These are phyloP conservation scores for Rasamsonia emersonii DNA, from an alignment of 2,329 filamentous ascomycete species.

Conservation along the genomic window DNA sequence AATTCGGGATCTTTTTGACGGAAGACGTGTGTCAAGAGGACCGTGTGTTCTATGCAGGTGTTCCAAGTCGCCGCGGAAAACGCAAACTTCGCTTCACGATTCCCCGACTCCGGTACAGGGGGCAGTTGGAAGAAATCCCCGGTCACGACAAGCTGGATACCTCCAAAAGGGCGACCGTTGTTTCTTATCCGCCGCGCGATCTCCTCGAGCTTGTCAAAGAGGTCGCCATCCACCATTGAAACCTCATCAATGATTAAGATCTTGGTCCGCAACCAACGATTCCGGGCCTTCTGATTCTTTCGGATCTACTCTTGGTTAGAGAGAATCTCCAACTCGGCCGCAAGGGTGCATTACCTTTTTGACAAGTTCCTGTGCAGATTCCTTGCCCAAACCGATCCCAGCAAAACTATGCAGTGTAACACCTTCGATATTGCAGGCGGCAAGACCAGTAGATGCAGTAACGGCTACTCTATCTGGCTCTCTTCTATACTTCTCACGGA, in stretches of 20 bases:
- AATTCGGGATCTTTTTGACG: constrained; percentile 88
- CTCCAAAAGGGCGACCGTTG: constrained; percentile 87
- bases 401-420: constrained; percentile 94
- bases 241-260: constrained; percentile 88
- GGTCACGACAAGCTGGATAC: constrained; percentile 90
- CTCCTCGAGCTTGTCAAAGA: constrained; percentile 91
- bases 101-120: constrained; percentile 69
- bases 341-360: constrained; percentile 54
- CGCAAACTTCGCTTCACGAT: constrained; percentile 71
- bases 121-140: constrained; percentile 97
- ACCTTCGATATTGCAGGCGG: constrained; percentile 93
- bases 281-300: constrained; percentile 77
- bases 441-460: constrained; percentile 89
- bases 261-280: constrained; percentile 80
- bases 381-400: constrained; percentile 91
- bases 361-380: constrained; percentile 67
- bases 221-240: constrained; percentile 94
- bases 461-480: constrained; percentile 83
- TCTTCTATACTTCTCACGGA: constrained; percentile 65
- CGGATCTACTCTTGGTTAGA: constrained; percentile 49
- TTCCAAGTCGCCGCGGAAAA: constrained; percentile 90
- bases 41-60: constrained; percentile 89
- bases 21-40: constrained; percentile 90
- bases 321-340: background rate
- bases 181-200: constrained; percentile 80